A percentile compares a stretch with the other conserved stretches of the same genome.
Evolutionary conservation across 495 filamentous ascomycete species (phyloP).

Genomic region (Neurospora terricola): DNA sequence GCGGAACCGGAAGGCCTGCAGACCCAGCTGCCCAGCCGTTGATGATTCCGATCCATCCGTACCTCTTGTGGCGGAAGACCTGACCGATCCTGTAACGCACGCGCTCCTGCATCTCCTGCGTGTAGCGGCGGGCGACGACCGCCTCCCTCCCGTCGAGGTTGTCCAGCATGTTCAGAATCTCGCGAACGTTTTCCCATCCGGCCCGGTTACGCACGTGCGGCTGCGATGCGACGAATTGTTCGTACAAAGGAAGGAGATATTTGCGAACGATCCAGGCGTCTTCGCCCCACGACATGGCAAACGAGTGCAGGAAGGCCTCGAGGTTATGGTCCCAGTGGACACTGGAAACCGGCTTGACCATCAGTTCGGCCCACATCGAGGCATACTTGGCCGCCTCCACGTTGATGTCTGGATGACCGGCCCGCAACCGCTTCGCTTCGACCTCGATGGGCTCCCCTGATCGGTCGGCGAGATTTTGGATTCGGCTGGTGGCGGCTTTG

Average conservation of each 20-base stretch:
- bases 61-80: slow-evolving; percentile 73
- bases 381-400: slow-evolving; percentile 63
- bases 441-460: not conserved
- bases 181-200: slow-evolving; percentile 18
- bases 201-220: slow-evolving; percentile 3
- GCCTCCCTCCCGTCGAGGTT: slow-evolving; percentile 53
- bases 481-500: slow-evolving; percentile 35
- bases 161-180: slow-evolving; percentile 48
- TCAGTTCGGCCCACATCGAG: slow-evolving; percentile 63
- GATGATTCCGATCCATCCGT: slow-evolving; percentile 70
- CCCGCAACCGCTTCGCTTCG: slow-evolving; percentile 28
- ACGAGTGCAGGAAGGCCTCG: slow-evolving; percentile 52
- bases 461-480: slow-evolving; percentile 11
- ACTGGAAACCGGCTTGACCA: slow-evolving; percentile 43
- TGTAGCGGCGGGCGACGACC: slow-evolving; percentile 39
- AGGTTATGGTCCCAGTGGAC: slow-evolving; percentile 37
- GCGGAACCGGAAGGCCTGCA: slow-evolving; percentile 21
- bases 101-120: slow-evolving; percentile 20
- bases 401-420: slow-evolving; percentile 36
- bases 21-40: slow-evolving; percentile 67
- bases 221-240: slow-evolving; percentile 17
- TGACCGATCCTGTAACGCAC: slow-evolving; percentile 73
- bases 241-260: slow-evolving; percentile 51
- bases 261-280: slow-evolving; percentile 59
- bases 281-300: slow-evolving; percentile 57